Percentiles rank a stretch among this genome's conserved stretches.
phyloP scores from a whole-genome alignment of 306 rosid species.

The Castanospermum australe region DNA sequence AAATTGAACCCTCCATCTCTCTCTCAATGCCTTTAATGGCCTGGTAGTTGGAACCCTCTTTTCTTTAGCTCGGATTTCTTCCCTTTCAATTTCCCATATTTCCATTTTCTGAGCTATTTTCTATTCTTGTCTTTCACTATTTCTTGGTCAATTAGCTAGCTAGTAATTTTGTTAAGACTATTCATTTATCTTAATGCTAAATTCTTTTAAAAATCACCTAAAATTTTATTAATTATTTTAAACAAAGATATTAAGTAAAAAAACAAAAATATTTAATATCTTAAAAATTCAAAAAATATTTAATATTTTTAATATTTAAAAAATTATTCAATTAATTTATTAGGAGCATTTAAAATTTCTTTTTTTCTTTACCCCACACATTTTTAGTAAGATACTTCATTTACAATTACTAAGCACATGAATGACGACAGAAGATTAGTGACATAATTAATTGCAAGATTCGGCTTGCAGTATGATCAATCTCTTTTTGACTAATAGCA shows the following conservation, averaged over 20 bases:
- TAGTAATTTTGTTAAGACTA: neutral
- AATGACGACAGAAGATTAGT: neutral
- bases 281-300: too few relatives aligned
- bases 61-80: neutral
- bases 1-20: conserved; percentile 42
- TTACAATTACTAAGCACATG: neutral
- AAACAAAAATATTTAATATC: too few relatives aligned
- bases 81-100: neutral
- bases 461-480: neutral
- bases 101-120: conserved; percentile 4
- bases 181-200: neutral
- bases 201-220: too few relatives aligned
- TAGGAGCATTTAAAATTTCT: too few relatives aligned
- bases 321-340: too few relatives aligned
- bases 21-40: conserved; percentile 49
- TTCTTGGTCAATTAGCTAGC: neutral
- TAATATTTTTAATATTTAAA: too few relatives aligned
- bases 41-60: conserved; percentile 39
- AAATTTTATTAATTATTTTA: too few relatives aligned
- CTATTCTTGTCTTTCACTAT: neutral
- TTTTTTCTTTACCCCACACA: neutral
- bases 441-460: conserved; percentile 7
- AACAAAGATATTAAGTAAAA: too few relatives aligned
- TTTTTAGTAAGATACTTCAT: neutral
- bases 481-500: conserved; percentile 8